phyloP scores from a whole-genome alignment of 2,329 filamentous ascomycete genomes.

The Fusarium tricinctum region DNA sequence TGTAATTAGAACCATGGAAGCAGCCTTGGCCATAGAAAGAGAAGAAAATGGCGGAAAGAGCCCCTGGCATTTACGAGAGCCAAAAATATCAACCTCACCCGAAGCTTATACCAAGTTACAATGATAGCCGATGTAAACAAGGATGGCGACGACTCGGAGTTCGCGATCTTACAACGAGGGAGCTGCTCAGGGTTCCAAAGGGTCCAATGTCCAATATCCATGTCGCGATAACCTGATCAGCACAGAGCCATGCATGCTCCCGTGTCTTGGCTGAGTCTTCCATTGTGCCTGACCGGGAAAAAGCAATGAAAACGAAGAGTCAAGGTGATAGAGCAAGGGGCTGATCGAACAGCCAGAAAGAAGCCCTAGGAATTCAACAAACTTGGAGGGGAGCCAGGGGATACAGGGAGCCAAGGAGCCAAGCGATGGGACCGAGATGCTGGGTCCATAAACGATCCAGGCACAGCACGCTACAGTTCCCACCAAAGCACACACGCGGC shows the following conservation, averaged over 20 bases:
- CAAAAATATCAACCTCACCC: conserved; percentile 20
- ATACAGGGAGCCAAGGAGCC: conserved; percentile 10
- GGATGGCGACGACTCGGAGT: conserved; percentile 37
- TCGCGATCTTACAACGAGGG: conserved; percentile 37
- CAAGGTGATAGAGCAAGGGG: conserved; percentile 15
- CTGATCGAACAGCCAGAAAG: background rate
- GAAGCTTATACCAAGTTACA: conserved; percentile 1
- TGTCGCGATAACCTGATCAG: conserved; percentile 27
- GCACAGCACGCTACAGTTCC: conserved; percentile 22
- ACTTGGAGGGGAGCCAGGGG: conserved; percentile 20
- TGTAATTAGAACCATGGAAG: conserved; percentile 18
- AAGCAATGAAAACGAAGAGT: conserved; percentile 12
- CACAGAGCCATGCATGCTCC: conserved; percentile 22
- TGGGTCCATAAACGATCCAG: conserved; percentile 37
- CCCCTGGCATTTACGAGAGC: conserved; percentile 17
- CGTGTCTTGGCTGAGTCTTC: conserved; percentile 23
- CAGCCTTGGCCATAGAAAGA: conserved; percentile 4
- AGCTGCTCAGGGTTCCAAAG: conserved; percentile 19
- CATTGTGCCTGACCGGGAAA: background rate
- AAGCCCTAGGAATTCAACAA: conserved; percentile 14
- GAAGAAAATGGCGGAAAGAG: conserved; percentile 16
- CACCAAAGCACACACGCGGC: conserved; percentile 31
- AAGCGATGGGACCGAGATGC: conserved; percentile 36
- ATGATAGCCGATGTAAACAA: conserved; percentile 25
- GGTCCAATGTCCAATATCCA: conserved; percentile 28